Conservation (phyloP, 805 yeast species). For the Dipodascus geniculatus region DNA sequence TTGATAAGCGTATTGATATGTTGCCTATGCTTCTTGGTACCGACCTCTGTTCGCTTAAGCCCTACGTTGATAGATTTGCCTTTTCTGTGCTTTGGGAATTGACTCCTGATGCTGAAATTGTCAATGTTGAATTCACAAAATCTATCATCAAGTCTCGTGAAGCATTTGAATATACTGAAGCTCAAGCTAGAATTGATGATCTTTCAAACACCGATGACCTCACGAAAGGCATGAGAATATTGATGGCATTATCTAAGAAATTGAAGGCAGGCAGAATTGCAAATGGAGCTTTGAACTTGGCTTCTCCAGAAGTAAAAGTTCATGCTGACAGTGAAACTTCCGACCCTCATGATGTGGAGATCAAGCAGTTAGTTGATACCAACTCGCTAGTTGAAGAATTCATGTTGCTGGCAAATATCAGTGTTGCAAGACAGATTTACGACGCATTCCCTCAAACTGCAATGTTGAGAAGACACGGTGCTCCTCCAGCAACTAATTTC, state of each 20-base stretch:
- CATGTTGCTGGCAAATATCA: slow-evolving; percentile 93
- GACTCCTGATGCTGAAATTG: slow-evolving; percentile 74
- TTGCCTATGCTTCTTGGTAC: slow-evolving; percentile 91
- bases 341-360: slow-evolving; percentile 92
- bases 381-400: slow-evolving; percentile 96
- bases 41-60: slow-evolving; percentile 86
- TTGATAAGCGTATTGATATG: slow-evolving; percentile 98
- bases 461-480: slow-evolving; percentile 92
- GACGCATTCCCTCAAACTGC: slow-evolving; percentile 96
- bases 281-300: slow-evolving; percentile 92
- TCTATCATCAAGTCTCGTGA: slow-evolving; percentile 84
- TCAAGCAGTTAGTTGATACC: slow-evolving; percentile 77
- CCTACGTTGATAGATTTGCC: slow-evolving; percentile 91
- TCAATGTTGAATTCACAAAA: slow-evolving; percentile 67
- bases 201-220: slow-evolving; percentile 61
- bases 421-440: slow-evolving; percentile 87
- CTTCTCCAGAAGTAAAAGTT: slow-evolving; percentile 96
- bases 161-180: slow-evolving; percentile 90
- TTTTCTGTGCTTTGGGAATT: slow-evolving; percentile 95
- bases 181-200: slow-evolving; percentile 88
- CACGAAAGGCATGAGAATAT: slow-evolving; percentile 78
- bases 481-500: slow-evolving; percentile 94
- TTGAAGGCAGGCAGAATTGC: slow-evolving; percentile 77
- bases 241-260: slow-evolving; percentile 68
- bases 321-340: slow-evolving; percentile 95